Conservation (phyloP, 2,329 filamentous ascomycete species). For the Fusarium pseudonygamai region DNA sequence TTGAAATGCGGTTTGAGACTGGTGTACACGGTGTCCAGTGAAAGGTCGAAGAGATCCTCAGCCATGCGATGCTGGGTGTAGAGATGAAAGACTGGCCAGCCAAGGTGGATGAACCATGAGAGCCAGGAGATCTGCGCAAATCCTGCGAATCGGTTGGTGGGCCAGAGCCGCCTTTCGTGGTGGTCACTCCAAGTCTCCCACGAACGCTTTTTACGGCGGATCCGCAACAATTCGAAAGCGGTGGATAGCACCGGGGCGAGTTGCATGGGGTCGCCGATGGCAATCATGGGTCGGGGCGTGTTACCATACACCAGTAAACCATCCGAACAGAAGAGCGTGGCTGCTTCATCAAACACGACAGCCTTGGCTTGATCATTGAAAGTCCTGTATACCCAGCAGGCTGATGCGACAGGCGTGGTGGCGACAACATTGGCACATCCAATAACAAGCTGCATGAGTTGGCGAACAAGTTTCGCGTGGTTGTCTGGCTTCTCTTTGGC, state of each 20-base stretch:
- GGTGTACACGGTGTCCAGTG: not conserved
- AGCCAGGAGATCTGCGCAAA: not conserved
- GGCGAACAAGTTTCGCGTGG: accelerated
- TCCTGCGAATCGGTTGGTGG: not conserved
- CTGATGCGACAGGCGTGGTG: not conserved
- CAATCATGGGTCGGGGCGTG: not conserved
- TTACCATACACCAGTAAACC: not conserved
- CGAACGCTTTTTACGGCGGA: accelerated
- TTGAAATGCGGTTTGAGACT: not conserved
- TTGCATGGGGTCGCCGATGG: not conserved
- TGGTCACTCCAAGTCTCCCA: not conserved
- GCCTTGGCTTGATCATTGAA: not conserved
- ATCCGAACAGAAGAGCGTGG: not conserved
- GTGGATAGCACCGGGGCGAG: not conserved
- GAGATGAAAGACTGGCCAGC: not conserved
- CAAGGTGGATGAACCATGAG: not conserved
- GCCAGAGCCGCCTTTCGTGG: accelerated
- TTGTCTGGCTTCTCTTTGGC: accelerated
- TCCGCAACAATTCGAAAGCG: not conserved
- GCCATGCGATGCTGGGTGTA: conserved; percentile 6
- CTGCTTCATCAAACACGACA: conserved; percentile 2
- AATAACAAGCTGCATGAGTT: not conserved
- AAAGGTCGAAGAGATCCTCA: not conserved
- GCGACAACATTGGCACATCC: not conserved
- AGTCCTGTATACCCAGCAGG: not conserved